A percentile compares a stretch with the other conserved stretches of the same genome.
These are phyloP conservation scores for Coix lacrymajobi DNA, from an alignment of 176 grass and related monocot genomes.

Conservation along the genomic window DNA sequence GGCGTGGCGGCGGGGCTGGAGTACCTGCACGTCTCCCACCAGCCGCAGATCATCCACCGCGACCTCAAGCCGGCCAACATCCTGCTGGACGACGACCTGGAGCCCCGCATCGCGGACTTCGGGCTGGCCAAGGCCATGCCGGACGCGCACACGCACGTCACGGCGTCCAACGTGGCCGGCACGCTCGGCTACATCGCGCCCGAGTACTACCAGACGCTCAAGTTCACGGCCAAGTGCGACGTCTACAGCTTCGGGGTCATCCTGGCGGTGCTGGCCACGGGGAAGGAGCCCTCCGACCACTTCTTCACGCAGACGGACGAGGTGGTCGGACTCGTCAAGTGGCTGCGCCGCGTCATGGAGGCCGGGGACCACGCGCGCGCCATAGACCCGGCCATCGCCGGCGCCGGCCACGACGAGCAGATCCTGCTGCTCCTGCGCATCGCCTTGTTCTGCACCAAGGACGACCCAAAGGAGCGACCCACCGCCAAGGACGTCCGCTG, in stretches of 20 bases:
- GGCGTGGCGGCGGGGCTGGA: conserved; percentile 72
- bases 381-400: conserved; percentile 46
- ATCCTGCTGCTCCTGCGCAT: conserved; percentile 62
- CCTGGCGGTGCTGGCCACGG: conserved; percentile 67
- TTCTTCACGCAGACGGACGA: conserved; percentile 74
- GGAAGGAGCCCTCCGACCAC: conserved; percentile 59
- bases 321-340: conserved; percentile 42
- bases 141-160: conserved; percentile 43
- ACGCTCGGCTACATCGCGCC: conserved; percentile 88
- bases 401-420: conserved; percentile 54
- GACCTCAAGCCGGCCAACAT: conserved; percentile 94
- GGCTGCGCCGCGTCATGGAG: conserved; percentile 47
- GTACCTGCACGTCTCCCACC: conserved; percentile 67
- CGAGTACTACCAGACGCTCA: conserved; percentile 73
- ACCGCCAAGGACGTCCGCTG: conserved; percentile 51
- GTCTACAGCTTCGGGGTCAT: conserved; percentile 94
- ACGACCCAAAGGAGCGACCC: conserved; percentile 60
- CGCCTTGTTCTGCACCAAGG: conserved; percentile 62
- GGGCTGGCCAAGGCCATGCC: conserved; percentile 72
- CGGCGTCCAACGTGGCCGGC: conserved; percentile 54
- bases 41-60: conserved; percentile 75
- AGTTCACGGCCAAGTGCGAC: conserved; percentile 82
- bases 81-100: conserved; percentile 77
- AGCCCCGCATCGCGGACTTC: conserved; percentile 77
- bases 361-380: conserved; percentile 14